Conservation (phyloP, 1,284 basidiomycete species). For the Acaromyces ingoldii region DNA sequence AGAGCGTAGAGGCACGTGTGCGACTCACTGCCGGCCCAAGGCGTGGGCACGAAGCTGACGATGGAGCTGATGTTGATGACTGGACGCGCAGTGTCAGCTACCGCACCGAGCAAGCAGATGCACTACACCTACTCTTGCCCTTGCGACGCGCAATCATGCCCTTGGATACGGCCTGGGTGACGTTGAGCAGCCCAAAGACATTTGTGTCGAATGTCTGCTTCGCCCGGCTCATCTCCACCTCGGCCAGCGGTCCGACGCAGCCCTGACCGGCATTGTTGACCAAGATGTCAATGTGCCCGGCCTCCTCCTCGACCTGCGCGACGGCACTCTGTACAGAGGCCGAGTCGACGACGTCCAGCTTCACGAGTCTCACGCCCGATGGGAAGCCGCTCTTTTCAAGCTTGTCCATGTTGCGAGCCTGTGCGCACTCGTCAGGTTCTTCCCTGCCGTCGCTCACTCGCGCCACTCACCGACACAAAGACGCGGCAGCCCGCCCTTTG, state of each 20-base stretch:
- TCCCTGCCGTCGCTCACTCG: too few relatives aligned
- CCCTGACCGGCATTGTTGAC: slow-evolving; percentile 65
- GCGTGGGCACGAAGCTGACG: slow-evolving; percentile 10
- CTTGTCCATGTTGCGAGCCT: slow-evolving; percentile 27
- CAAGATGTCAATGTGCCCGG: slow-evolving; percentile 49
- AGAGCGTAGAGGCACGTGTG: background rate
- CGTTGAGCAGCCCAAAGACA: slow-evolving; percentile 59
- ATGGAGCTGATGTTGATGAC: slow-evolving; percentile 64
- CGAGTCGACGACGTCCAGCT: slow-evolving; percentile 26
- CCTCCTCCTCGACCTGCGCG: slow-evolving; percentile 15
- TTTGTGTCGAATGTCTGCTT: slow-evolving; percentile 54
- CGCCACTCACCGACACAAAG: background rate
- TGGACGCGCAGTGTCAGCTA: background rate
- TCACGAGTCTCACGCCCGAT: slow-evolving; percentile 21
- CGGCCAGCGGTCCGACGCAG: slow-evolving; percentile 57
- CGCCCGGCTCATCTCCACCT: slow-evolving; percentile 53
- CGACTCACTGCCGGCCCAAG: slow-evolving; percentile 1
- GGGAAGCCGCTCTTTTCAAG: slow-evolving; percentile 19
- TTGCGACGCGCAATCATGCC: slow-evolving; percentile 63
- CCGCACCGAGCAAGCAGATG: background rate
- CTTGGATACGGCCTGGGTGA: slow-evolving; percentile 64
- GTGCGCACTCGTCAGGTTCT: background rate
- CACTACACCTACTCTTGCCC: slow-evolving; percentile 62
- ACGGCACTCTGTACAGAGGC: slow-evolving; percentile 24
- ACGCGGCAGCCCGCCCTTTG: background rate